phyloP scores from a whole-genome alignment of 2,329 filamentous ascomycete species.

The Penicillium sp. region DNA sequence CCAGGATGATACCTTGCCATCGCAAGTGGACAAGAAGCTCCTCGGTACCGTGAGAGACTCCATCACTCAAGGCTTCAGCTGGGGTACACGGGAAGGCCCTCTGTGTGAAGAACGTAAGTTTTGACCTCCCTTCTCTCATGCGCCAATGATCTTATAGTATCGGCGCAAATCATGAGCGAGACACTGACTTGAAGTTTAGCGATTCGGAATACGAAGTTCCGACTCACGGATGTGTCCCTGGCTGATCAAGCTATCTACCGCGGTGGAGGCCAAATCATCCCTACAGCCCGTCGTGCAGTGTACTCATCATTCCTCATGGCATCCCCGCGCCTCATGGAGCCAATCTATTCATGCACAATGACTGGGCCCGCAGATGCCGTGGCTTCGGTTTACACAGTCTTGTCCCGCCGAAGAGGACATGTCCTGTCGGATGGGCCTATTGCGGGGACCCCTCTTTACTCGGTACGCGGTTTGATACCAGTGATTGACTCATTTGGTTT shows the following conservation, averaged over 20 bases:
- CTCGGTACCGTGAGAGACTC: slow-evolving; percentile 84
- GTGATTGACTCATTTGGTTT: slow-evolving; percentile 98
- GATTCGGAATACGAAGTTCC: slow-evolving; percentile 97
- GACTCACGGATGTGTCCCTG: slow-evolving; percentile 83
- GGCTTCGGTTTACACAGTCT: slow-evolving; percentile 83
- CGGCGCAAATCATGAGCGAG: slow-evolving; percentile 1
- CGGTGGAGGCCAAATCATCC: slow-evolving; percentile 95
- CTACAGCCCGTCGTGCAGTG: slow-evolving; percentile 84
- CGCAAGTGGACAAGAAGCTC: slow-evolving; percentile 89
- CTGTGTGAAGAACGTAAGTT: slow-evolving; percentile 92
- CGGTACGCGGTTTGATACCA: slow-evolving; percentile 83
- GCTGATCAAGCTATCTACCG: slow-evolving; percentile 90
- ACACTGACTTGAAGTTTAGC: slow-evolving; percentile 50
- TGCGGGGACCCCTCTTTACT: slow-evolving; percentile 89
- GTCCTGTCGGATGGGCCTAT: slow-evolving; percentile 92
- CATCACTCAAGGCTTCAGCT: slow-evolving; percentile 92
- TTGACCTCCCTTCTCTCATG: slow-evolving; percentile 19
- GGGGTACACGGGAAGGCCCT: slow-evolving; percentile 92
- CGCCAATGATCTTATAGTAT: slow-evolving; percentile 4
- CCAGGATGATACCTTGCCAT: slow-evolving; percentile 92
- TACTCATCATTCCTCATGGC: slow-evolving; percentile 98
- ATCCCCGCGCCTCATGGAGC: slow-evolving; percentile 93
- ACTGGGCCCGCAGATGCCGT: slow-evolving; percentile 88
- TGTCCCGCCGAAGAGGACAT: slow-evolving; percentile 83
- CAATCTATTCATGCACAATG: slow-evolving; percentile 88